Conservation (phyloP, 805 yeast species). For the Pichia cephalocereana region DNA sequence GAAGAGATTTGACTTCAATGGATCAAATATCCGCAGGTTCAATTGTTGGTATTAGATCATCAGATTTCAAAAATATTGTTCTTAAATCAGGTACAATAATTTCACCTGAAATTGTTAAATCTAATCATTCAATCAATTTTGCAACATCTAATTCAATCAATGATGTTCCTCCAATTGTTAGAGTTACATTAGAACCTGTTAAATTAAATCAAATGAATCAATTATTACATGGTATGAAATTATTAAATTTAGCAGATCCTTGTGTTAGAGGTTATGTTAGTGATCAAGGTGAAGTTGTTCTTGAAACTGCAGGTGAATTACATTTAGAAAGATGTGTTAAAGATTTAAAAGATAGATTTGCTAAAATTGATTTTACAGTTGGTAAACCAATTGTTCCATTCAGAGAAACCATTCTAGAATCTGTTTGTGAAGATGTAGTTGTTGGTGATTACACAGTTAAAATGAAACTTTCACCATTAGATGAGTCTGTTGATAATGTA, state of each 20-base stretch:
- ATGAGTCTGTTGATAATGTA: conserved; percentile 9
- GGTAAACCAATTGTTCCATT: conserved; percentile 94
- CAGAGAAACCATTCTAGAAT: conserved; percentile 64
- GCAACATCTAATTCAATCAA: conserved; percentile 68
- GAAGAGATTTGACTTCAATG: conserved; percentile 73
- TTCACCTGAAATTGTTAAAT: conserved; percentile 17
- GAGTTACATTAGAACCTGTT: conserved; percentile 92
- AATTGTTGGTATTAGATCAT: conserved; percentile 87
- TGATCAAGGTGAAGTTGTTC: conserved; percentile 86
- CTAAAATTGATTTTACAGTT: conserved; percentile 75
- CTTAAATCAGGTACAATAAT: conserved; percentile 82
- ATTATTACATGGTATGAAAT: conserved; percentile 67
- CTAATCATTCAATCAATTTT: conserved; percentile 43
- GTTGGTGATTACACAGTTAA: conserved; percentile 25
- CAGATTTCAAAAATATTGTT: conserved; percentile 56
- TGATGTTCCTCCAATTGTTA: conserved; percentile 82
- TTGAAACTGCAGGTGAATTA: conserved; percentile 94
- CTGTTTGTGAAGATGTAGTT: background rate
- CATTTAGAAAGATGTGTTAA: conserved; percentile 92
- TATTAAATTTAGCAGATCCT: conserved; percentile 86
- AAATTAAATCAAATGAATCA: conserved; percentile 73
- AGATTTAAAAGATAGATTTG: conserved; percentile 85
- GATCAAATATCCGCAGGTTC: conserved; percentile 88
- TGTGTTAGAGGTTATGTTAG: conserved; percentile 81
- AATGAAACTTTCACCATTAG: conserved; percentile 7